Evolutionary conservation across 495 filamentous ascomycete genomes (phyloP), one percentile per base, ranked within the genome.

Genomic region (Parathielavia appendiculata): DNA sequence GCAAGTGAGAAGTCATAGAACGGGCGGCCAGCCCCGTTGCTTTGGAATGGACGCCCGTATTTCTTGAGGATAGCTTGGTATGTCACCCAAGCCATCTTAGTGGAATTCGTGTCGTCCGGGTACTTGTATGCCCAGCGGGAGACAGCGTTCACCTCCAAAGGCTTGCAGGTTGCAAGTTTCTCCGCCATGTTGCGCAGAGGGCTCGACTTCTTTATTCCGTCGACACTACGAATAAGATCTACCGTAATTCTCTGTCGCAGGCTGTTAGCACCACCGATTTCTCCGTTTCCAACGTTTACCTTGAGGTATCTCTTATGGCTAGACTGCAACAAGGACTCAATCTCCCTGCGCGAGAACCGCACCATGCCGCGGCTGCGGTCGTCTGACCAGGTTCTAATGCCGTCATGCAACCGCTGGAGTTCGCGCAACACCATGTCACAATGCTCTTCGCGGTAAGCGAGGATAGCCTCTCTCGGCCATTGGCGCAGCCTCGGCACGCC

Each of bases 401-500:
- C 57, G n/a, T 62, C 26, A 19, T 47, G 50, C 5, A 65, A 35
- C 4, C 54, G 56, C 34, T 62, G 39, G 11, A 63, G 46, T 17
- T 50, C 51, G 19, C 40, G 22, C 8, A 69, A 62, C 22, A 67
- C 41, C 3, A 43, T 35, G 16, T 67, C 40, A 2, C 60, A 55
- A 35, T 62, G 62, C 38, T 54, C 54, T 26, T 67, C 58, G 4
- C 66, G 52, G 26, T 36, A 41, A 1, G 34, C 26, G 7, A 66
- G 32, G 4, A 63, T 60, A 14, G 58, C 46, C n/a, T 55, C 45
- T 2, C 34, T 45, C n/a, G 68, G 20, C 65, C 65, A 70, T 17
- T 56, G 44, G 1, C 59, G 49, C 11, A 70, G 63, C 10, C 47
- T 23, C 10, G 66, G 63, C 17, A 68, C 53, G 3, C 66, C 67